Base-by-base conservation (phyloP, 176 grass and related monocot species). In the Oryza glaberrima region DNA sequence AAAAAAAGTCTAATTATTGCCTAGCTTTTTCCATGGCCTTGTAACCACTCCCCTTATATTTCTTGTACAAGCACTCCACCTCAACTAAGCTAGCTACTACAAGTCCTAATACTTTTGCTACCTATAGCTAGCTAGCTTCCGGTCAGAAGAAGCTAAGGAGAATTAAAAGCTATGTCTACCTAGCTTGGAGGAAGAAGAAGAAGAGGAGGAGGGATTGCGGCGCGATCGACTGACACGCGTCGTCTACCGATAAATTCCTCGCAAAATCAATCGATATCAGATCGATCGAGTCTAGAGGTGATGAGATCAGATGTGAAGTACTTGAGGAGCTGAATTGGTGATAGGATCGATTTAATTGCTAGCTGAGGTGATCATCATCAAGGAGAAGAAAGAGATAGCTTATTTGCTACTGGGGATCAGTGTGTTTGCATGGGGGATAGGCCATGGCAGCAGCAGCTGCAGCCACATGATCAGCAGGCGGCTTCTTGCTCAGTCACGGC, bases 1-100 rank as follows among this genome's bases (percentile, higher is more conserved):
- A 72, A 72, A 77, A 86, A 86, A 86, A 78, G 84, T 90, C 69
- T 68, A 79, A 86, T 90, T 83, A 78, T 78, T 78, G 88, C 40
- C 79, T 83, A 75, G 46, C 84, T 83, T 86, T 89, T 90, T 90
- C 80, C 88, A 83, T 74, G 80, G 75, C 74, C 51, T 32, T 86
- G 47, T 54, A 90, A 90, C 88, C 88, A 90, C 88, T 90, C 88
- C 72, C 75, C 80, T 86, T 83, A 79, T 86, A 90, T 90, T 90
- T 86, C 88, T 86, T 90, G 88, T 75, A 90, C 69, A 86, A 82
- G 69, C 84, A 90, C 80, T 86, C 88, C 69, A 86, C 84, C 80
- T 83, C 79, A 61, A 58, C 17, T 20, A 56, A 47, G 40, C 68
- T 44, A 44, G 65, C 47, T 77, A 34, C 74, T 83, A 83, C 72